phyloP scores from a whole-genome alignment of 495 filamentous ascomycete species.

The Talaromyces nanjingensis region DNA sequence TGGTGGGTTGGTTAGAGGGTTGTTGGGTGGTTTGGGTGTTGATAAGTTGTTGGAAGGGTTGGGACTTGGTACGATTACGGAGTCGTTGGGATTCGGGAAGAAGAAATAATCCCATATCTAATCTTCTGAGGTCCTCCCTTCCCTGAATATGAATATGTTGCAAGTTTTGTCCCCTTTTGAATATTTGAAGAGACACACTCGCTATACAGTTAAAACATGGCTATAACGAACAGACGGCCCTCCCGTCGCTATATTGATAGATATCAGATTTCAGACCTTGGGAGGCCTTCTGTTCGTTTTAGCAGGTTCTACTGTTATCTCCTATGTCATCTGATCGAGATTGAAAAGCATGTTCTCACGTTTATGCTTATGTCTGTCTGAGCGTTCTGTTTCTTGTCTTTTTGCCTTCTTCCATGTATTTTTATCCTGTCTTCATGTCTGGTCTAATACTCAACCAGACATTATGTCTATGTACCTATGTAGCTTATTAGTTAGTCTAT shows the following conservation, averaged over 20 bases:
- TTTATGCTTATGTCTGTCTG: background rate
- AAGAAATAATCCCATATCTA: constrained; percentile 11
- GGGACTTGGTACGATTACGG: constrained; percentile 52
- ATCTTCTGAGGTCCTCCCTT: no score
- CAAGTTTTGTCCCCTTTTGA: background rate
- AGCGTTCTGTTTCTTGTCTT: background rate
- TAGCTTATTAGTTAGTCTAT: background rate
- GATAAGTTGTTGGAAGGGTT: constrained; percentile 64
- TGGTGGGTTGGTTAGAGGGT: constrained; percentile 62
- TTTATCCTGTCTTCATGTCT: background rate
- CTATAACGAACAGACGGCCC: no score
- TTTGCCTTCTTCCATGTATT: background rate
- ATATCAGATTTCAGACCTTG: no score
- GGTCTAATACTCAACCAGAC: background rate
- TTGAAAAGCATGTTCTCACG: background rate
- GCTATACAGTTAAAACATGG: background rate
- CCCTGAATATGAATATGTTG: no score
- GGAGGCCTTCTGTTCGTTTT: no score
- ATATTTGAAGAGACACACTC: background rate
- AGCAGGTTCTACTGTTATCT: no score
- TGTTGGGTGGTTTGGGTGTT: constrained; percentile 70
- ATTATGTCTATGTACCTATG: background rate
- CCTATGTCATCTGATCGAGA: background rate
- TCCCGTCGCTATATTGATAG: no score
- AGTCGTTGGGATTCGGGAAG: constrained; percentile 33